Evolutionary conservation across 2,329 filamentous ascomycete genomes (phyloP).

Genomic region (Talaromyces sp.): DNA sequence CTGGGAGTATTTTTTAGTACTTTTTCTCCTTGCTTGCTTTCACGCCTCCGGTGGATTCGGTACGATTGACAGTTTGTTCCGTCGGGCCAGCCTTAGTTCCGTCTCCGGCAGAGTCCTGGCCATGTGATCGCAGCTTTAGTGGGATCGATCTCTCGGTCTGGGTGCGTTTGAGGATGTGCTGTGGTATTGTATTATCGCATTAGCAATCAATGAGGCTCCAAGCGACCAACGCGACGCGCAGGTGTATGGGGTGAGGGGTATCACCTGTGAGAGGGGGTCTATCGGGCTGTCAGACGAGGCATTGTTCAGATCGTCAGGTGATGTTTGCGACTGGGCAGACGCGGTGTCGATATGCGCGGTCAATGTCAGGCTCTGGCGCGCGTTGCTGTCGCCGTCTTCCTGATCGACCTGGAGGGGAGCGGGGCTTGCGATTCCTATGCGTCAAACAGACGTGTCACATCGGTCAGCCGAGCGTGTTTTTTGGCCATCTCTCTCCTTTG

Average conservation of each 20-base stretch:
- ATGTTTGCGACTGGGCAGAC: slow-evolving; percentile 18
- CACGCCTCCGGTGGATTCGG: slow-evolving; percentile 27
- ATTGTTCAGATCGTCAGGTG: slow-evolving; percentile 16
- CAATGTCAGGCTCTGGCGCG: slow-evolving; percentile 12
- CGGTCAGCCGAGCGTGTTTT: not conserved
- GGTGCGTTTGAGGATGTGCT: slow-evolving; percentile 64
- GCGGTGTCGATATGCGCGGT: slow-evolving; percentile 21
- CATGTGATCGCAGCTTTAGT: slow-evolving; percentile 35
- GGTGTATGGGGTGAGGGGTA: slow-evolving; percentile 16
- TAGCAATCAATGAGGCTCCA: not conserved
- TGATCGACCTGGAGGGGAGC: not conserved
- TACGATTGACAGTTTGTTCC: slow-evolving; percentile 26
- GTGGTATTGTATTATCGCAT: slow-evolving; percentile 2
- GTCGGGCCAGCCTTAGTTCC: slow-evolving; percentile 19
- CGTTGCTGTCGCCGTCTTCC: not conserved
- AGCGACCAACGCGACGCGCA: not conserved
- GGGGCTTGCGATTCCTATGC: not conserved
- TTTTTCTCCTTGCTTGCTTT: slow-evolving; percentile 58
- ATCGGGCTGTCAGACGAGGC: slow-evolving; percentile 46
- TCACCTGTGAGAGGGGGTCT: slow-evolving; percentile 64
- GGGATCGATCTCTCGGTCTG: slow-evolving; percentile 59
- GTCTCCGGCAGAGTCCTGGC: slow-evolving; percentile 34
- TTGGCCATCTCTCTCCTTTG: not conserved
- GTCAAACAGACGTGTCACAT: not conserved
- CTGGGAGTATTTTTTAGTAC: slow-evolving; percentile 35